Conservation (phyloP, 305 asterid genomes). For the Fraxinus angustifolia region DNA sequence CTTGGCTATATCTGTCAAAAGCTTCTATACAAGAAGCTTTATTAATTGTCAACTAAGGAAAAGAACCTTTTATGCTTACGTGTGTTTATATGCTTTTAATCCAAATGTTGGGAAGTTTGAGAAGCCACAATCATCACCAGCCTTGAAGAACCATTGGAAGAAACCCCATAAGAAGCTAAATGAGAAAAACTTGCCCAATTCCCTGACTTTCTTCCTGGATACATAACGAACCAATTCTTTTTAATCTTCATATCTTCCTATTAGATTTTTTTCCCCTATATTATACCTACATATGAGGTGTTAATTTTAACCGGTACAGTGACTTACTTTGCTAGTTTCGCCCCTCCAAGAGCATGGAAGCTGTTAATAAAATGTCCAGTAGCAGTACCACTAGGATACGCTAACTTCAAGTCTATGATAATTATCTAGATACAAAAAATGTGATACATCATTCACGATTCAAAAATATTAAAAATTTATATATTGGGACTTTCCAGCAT, state of each 20-base stretch:
- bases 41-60: too few species aligned
- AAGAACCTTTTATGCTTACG: slow-evolving; percentile 13
- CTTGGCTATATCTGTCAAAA: too few species aligned
- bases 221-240: neutral
- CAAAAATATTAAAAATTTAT: too few species aligned
- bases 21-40: too few species aligned
- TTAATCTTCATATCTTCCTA: neutral
- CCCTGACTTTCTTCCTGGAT: slow-evolving; percentile 39
- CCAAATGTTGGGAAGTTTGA: slow-evolving; percentile 43
- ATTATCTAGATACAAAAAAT: slow-evolving; percentile 29
- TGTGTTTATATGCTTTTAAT: slow-evolving; percentile 32
- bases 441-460: neutral
- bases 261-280: neutral
- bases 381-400: slow-evolving; percentile 51
- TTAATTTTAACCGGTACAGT: neutral
- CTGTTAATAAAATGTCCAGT: slow-evolving; percentile 46
- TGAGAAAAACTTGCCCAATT: slow-evolving; percentile 33
- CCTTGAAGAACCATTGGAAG: slow-evolving; percentile 50
- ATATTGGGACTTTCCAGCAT: neutral
- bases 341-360: slow-evolving; percentile 48
- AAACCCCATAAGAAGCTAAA: slow-evolving; percentile 46
- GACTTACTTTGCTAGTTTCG: slow-evolving; percentile 38
- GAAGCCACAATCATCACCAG: slow-evolving; percentile 42
- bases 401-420: slow-evolving; percentile 42
- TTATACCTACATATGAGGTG: neutral